Evolutionary conservation across 2,329 filamentous ascomycete species (phyloP), one percentile per base, ranked within the genome.

Genomic region (Lecanoromycetidae sp.): DNA sequence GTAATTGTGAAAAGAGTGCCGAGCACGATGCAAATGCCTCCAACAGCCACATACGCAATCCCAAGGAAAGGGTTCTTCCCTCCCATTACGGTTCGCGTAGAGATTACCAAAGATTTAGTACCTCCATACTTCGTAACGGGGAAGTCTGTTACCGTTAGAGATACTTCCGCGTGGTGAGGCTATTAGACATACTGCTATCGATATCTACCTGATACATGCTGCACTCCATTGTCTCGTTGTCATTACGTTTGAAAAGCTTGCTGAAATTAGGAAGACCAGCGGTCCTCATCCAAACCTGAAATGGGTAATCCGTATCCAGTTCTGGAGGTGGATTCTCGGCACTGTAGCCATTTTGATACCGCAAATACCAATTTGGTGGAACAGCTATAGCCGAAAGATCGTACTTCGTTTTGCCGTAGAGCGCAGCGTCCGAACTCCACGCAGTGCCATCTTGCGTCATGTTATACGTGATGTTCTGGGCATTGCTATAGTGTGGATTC

Each of bases 211-310:
- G 70, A 63, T 98, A 98, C 17, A 68, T 77, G 23, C 90, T 91
- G 13, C 68, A 60, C 27, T 61, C 58, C 82, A 98, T 82, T 0
- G 68, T 62, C 2, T 73, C 68, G 0, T 71, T 71, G 61, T 94
- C 82, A 60, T 95, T 95, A 50, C 87, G 77, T 63, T 82, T 77
- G 37, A 87, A 86, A 38, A 98, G 71, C 69, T 98, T 98, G 75
- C 85, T 94, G 63, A 98, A 98, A 4, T 82, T 83, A 1, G 91
- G 91, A 57, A 96, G 69, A 49, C 90, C 91, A 20, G 91, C 91
- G 1, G 93, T 94, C 57, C 91, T 80, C 91, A 98, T 98, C 91
- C 91, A 98, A 19, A 96, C 88, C 67, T 95, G 88, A 64, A 98
- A 94, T 35, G 80, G 79, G 63, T 94, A 84, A 67, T 87, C 81